phyloP scores from a whole-genome alignment of 2,329 filamentous ascomycete genomes.

The Diplodia corticola region DNA sequence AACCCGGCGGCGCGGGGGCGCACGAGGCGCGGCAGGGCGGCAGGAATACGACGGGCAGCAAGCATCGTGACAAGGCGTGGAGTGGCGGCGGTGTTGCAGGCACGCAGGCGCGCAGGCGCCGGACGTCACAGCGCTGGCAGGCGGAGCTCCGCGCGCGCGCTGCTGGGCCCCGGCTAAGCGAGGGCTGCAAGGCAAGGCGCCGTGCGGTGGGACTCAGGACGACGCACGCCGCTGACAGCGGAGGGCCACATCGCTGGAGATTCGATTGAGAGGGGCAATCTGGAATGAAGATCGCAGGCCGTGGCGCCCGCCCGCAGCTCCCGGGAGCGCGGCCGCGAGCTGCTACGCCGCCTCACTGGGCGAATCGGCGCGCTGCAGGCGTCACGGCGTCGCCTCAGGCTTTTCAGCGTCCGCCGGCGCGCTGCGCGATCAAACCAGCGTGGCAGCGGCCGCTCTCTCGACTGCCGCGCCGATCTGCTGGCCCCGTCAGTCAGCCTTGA shows the following conservation, averaged over 20 bases:
- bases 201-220: constrained; percentile 4
- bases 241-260: neutral
- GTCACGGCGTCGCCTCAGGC: constrained; percentile 8
- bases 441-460: neutral
- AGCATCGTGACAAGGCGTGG: constrained; percentile 18
- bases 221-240: constrained; percentile 12
- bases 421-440: constrained; percentile 18
- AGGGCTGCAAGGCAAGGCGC: neutral
- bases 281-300: constrained; percentile 10
- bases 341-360: constrained; percentile 15
- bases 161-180: constrained; percentile 1
- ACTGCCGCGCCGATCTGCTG: constrained; percentile 17
- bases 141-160: neutral
- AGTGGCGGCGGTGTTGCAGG: neutral
- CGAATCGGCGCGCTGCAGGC: neutral
- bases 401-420: constrained; percentile 16
- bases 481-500: neutral
- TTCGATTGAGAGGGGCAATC: neutral
- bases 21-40: constrained; percentile 17
- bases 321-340: constrained; percentile 10
- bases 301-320: constrained; percentile 4
- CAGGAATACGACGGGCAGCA: constrained; percentile 20
- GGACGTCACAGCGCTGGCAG: neutral
- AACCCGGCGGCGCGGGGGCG: constrained; percentile 46
- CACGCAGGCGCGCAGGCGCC: neutral